Evolutionary conservation across 495 filamentous ascomycete species (phyloP).

Genomic region (Tetracladium setigerum): DNA sequence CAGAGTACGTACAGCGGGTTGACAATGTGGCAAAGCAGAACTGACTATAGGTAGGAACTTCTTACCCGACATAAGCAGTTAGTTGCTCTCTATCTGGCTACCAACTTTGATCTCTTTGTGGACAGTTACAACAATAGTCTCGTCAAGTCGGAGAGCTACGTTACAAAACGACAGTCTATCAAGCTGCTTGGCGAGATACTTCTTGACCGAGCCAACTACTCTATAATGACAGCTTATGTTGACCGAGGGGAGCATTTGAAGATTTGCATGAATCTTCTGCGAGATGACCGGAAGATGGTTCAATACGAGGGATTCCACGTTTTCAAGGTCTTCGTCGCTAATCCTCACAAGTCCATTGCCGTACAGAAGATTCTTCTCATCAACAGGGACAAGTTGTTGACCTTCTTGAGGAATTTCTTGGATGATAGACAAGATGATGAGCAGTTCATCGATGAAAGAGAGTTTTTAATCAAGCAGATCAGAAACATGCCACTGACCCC

Average conservation of each 20-base stretch:
- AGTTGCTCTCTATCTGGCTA: slow-evolving; percentile 74
- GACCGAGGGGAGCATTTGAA: slow-evolving; percentile 93
- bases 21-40: not conserved
- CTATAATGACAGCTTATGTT: slow-evolving; percentile 95
- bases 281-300: slow-evolving; percentile 95
- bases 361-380: slow-evolving; percentile 94
- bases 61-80: slow-evolving; percentile 89
- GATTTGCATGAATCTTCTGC: slow-evolving; percentile 91
- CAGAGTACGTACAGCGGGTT: slow-evolving; percentile 47
- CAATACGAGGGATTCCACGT: slow-evolving; percentile 99
- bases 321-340: slow-evolving; percentile 99
- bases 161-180: slow-evolving; percentile 97
- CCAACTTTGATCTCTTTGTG: slow-evolving; percentile 91
- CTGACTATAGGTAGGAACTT: slow-evolving; percentile 73
- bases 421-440: slow-evolving; percentile 96
- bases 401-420: slow-evolving; percentile 83
- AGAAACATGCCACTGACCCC: slow-evolving; percentile 65
- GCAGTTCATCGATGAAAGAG: slow-evolving; percentile 97
- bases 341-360: slow-evolving; percentile 87
- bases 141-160: slow-evolving; percentile 87
- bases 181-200: slow-evolving; percentile 94
- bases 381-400: slow-evolving; percentile 84
- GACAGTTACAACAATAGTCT: slow-evolving; percentile 80
- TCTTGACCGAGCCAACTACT: slow-evolving; percentile 92
- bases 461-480: slow-evolving; percentile 93